phyloP scores from a whole-genome alignment of 2,329 filamentous ascomycete genomes.

The Monosporascus sp. region DNA sequence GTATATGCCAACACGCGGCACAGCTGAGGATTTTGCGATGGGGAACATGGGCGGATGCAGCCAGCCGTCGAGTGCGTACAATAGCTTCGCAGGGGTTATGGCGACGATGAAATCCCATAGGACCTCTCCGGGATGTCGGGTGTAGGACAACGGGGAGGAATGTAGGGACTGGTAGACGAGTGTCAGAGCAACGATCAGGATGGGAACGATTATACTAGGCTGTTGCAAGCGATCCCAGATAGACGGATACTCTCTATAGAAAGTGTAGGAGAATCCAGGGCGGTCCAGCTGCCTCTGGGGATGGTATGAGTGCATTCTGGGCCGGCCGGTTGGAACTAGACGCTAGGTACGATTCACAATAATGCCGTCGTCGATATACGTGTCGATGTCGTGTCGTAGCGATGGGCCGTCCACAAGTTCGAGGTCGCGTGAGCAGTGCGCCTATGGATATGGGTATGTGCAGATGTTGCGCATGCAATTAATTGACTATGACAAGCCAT shows the following conservation, averaged over 20 bases:
- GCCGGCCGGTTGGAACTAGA: not conserved
- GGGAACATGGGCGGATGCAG: constrained; percentile 43
- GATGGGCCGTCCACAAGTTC: not conserved
- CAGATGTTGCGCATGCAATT: not conserved
- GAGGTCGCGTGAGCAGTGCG: not conserved
- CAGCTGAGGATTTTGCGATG: constrained; percentile 28
- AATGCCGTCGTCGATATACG: not conserved
- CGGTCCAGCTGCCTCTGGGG: constrained; percentile 24
- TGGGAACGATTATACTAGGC: constrained; percentile 30
- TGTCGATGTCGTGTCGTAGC: not conserved
- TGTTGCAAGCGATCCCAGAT: constrained; percentile 29
- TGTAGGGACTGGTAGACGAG: constrained; percentile 31
- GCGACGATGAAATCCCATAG: constrained; percentile 59
- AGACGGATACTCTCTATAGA: constrained; percentile 15
- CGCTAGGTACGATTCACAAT: not conserved
- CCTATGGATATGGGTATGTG: not conserved
- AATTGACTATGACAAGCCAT: not conserved
- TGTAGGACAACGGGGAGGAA: constrained; percentile 21
- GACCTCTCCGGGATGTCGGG: constrained; percentile 37
- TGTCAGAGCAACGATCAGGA: constrained; percentile 29
- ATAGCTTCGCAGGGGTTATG: constrained; percentile 48
- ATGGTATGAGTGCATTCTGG: constrained; percentile 34
- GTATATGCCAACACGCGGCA: constrained; percentile 37
- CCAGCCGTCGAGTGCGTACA: constrained; percentile 54
- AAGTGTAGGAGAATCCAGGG: constrained; percentile 16